Evolutionary conservation across 345 rosid genomes (phyloP), one percentile per base, ranked within the genome.

Genomic region (Ailanthus altissimus): DNA sequence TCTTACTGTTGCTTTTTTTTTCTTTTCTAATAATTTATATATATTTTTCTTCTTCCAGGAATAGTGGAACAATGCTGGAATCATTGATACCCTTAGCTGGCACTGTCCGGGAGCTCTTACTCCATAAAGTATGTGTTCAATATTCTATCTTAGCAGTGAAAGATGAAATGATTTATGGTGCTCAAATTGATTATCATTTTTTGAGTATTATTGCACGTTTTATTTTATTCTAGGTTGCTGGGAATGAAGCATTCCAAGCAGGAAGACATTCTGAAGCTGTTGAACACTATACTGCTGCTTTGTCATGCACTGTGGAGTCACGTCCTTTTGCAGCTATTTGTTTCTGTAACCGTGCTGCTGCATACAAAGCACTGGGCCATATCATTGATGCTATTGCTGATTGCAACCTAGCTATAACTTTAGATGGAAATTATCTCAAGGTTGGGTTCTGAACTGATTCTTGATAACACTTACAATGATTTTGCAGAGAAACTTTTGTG

Each of bases 291-390:
- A 88, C 95, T 64, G 89, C 92, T 73, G 98, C 98, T 57, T 79
- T 93, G 81, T 88, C 93, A 59, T 83, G 84, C 86, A 88, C 86
- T 70, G 86, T 91, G 81, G 97, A 96, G 81, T 92, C 97, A 64
- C 94, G 94, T 45, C 91, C 97, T 71, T 93, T 91, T 85, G 91
- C 97, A 38, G 99, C 98, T 67, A 85, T 92, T 78, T 96, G 99
- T 83, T 92, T 92, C 81, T 96, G 97, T 83, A 96, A 94, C 84
- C 97, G 99, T 80, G 98, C 99, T 80, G 98, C 97, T 50, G 94
- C 97, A 14, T 88, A 88, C 86, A 94, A 92, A 74, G 91, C 94
- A 51, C 73, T 90, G 81, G 92, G 95, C 77, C 97, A 91, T 84
- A 76, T 88, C 38, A 88, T 89, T 47, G 98, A 93, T 78, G 98